These are phyloP conservation scores for Arctium minus DNA, from an alignment of 129 eudicot species.

Conservation along the genomic window DNA sequence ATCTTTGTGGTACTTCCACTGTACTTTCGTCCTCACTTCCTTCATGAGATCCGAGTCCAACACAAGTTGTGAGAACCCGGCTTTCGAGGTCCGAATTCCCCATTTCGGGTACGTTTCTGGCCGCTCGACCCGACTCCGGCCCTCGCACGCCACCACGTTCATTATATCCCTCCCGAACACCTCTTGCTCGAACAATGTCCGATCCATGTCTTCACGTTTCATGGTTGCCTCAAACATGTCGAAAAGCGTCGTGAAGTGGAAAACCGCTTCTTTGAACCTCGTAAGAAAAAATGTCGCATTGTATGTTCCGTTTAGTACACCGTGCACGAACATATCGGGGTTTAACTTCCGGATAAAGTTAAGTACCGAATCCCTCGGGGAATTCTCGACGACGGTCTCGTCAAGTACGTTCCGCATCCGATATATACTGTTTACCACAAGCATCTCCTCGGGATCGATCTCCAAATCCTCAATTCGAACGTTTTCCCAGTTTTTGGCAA, in stretches of 20 bases:
- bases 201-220: conserved; percentile 19
- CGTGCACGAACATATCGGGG: conserved; percentile 42
- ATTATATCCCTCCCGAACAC: conserved; percentile 23
- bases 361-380: conserved; percentile 41
- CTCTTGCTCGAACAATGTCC: conserved; percentile 39
- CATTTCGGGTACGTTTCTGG: conserved; percentile 55
- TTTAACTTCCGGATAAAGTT: conserved; percentile 32
- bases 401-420: conserved; percentile 41
- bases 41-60: conserved; percentile 18
- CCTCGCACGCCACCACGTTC: conserved; percentile 47
- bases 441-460: conserved; percentile 37
- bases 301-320: conserved; percentile 38
- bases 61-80: conserved; percentile 36
- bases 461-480: conserved; percentile 39
- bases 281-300: conserved; percentile 36
- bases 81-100: conserved; percentile 28
- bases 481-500: conserved; percentile 54
- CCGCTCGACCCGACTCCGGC: conserved; percentile 54
- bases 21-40: conserved; percentile 18
- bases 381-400: conserved; percentile 40
- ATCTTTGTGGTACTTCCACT: conserved; percentile 31
- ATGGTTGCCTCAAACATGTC: conserved; percentile 44
- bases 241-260: conserved; percentile 41
- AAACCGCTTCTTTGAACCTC: conserved; percentile 41
- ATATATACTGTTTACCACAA: conserved; percentile 40